Percentiles rank a stretch among this genome's conserved stretches.
phyloP scores from a whole-genome alignment of 768 basidiomycete species.

The Coprinopsis marcescibilis region DNA sequence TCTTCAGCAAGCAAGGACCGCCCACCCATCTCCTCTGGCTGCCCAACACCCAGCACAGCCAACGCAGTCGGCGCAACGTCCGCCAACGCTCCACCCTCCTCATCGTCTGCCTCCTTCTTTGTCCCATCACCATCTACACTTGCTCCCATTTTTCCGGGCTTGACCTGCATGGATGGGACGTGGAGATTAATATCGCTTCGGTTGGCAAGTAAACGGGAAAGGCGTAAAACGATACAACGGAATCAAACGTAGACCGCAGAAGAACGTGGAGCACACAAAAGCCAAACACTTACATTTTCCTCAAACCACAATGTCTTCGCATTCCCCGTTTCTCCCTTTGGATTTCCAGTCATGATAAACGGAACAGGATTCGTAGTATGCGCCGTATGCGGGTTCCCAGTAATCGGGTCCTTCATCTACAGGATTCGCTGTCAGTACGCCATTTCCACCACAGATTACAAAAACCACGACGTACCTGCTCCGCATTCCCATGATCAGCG shows the following conservation, averaged over 20 bases:
- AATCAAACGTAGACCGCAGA: not conserved
- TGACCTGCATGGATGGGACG: conserved; percentile 28
- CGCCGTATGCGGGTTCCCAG: conserved; percentile 87
- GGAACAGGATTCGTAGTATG: conserved; percentile 88
- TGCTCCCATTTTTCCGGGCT: conserved; percentile 32
- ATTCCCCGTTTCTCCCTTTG: conserved; percentile 11
- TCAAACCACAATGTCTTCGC: conserved; percentile 49
- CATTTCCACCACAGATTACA: not conserved
- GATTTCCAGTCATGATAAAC: conserved; percentile 77
- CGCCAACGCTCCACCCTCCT: conserved; percentile 72
- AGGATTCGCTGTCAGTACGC: not conserved
- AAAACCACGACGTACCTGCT: conserved; percentile 39
- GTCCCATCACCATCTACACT: conserved; percentile 49
- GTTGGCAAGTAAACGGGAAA: conserved; percentile 28
- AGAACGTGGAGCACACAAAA: not conserved
- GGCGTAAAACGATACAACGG: not conserved
- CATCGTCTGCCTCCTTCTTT: conserved; percentile 33
- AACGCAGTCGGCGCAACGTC: conserved; percentile 90
- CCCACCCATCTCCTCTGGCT: conserved; percentile 5
- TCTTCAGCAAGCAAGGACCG: conserved; percentile 9
- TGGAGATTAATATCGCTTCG: conserved; percentile 29
- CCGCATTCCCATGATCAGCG: conserved; percentile 93
- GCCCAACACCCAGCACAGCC: conserved; percentile 50
- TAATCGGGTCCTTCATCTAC: conserved; percentile 71
- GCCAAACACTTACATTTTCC: conserved; percentile 40